A percentile compares a stretch with the other conserved stretches of the same genome.
Conservation (phyloP, 306 rosid genomes). For the Astragalus membranaceus region DNA sequence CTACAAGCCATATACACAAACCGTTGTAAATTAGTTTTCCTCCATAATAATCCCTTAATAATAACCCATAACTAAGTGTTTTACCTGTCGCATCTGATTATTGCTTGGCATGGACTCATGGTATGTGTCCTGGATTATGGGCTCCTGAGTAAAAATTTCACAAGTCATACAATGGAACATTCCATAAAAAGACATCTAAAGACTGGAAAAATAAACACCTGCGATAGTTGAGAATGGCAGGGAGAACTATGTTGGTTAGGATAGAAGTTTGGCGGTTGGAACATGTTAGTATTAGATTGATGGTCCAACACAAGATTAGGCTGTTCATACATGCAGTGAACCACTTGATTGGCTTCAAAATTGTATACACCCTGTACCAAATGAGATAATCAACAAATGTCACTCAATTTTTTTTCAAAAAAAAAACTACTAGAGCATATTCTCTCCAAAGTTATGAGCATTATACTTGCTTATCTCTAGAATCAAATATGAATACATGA, state of each 20-base stretch:
- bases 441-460: neutral
- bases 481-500: neutral
- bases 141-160: slow-evolving; percentile 32
- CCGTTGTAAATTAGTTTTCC: slow-evolving; percentile 12
- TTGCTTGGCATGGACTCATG: slow-evolving; percentile 38
- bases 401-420: neutral
- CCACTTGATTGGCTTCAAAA: slow-evolving; percentile 46
- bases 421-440: neutral
- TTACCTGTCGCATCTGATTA: slow-evolving; percentile 46
- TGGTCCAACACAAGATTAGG: slow-evolving; percentile 34
- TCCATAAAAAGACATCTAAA: neutral
- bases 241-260: slow-evolving; percentile 48
- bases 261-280: slow-evolving; percentile 36
- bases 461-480: neutral
- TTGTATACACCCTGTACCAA: slow-evolving; percentile 40
- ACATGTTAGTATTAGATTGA: slow-evolving; percentile 38
- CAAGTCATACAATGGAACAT: slow-evolving; percentile 12
- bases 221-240: slow-evolving; percentile 42
- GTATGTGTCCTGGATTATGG: slow-evolving; percentile 36
- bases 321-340: slow-evolving; percentile 41
- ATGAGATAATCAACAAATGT: slow-evolving; percentile 17
- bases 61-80: neutral
- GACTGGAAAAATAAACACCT: slow-evolving; percentile 31
- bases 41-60: neutral
- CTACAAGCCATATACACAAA: slow-evolving; percentile 26